These are phyloP conservation scores for Pugionium cornutum DNA, from an alignment of 345 rosid genomes.

Conservation along the genomic window DNA sequence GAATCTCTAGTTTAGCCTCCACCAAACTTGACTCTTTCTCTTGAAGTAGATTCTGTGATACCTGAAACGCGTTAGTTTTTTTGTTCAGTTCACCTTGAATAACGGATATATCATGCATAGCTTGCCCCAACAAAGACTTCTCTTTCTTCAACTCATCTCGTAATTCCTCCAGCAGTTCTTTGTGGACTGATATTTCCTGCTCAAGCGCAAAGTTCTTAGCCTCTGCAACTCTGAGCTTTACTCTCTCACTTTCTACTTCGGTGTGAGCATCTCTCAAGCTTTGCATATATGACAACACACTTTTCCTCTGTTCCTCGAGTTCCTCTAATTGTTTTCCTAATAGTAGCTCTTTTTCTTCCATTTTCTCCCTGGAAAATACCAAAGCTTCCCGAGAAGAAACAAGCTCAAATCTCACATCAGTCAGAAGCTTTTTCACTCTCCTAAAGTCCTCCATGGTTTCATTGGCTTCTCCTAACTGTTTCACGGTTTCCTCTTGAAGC, in stretches of 20 bases:
- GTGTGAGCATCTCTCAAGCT: conserved; percentile 64
- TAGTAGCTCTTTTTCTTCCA: conserved; percentile 61
- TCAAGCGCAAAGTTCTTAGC: conserved; percentile 68
- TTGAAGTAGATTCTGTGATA: conserved; percentile 55
- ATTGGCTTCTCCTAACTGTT: conserved; percentile 49
- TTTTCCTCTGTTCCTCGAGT: conserved; percentile 66
- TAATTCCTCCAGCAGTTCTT: conserved; percentile 51
- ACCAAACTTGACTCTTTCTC: conserved; percentile 67
- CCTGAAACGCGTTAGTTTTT: conserved; percentile 54
- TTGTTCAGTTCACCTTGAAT: conserved; percentile 55
- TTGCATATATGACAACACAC: conserved; percentile 57
- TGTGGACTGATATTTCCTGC: conserved; percentile 52
- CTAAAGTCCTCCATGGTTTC: conserved; percentile 60
- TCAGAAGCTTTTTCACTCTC: conserved; percentile 70
- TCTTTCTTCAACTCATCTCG: conserved; percentile 57
- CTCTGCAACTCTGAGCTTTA: conserved; percentile 65
- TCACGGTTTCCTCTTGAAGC: conserved; percentile 48
- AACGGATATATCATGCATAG: conserved; percentile 48
- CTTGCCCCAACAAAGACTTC: conserved; percentile 57
- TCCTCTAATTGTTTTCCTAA: conserved; percentile 54
- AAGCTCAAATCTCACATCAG: conserved; percentile 70
- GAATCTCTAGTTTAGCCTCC: conserved; percentile 84
- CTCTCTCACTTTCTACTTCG: conserved; percentile 73
- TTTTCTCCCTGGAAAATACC: conserved; percentile 56
- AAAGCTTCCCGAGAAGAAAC: conserved; percentile 70